Base-by-base conservation (phyloP, 2,329 filamentous ascomycete genomes). In the Penicillium capsulatum region DNA sequence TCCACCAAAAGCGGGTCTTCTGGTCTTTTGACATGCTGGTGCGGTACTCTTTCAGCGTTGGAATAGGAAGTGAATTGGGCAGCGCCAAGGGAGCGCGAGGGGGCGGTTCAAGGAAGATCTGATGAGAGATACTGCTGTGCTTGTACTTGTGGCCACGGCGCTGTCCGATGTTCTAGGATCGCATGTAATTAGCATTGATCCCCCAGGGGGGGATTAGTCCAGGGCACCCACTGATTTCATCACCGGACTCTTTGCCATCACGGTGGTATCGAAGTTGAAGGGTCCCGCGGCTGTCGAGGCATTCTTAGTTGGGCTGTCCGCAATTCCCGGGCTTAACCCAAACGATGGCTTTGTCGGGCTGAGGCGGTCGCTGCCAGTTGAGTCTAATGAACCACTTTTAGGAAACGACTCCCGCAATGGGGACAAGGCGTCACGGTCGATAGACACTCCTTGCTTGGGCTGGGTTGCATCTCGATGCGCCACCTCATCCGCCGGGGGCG, bases 131-230 rank as follows among this genome's bases (percentile, higher is more conserved):
- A 62, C 87, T 94, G 63, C 86, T 94, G 70, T 97, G 91, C 63
- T 96, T 95, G 75, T 98, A 98, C 64, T 92, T 89, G 71, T 98
- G 92, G 47, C 92, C 92, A 45, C 91, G 84, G 51, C 92, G 81
- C 66, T 95, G 87, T 48, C 90, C 90, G 48, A 96, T 80, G 54
- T 88, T 91, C 83, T 94, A 19, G 28, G 47, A 35, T 17, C 16
- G 40, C 38, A 54, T 36, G 61, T 49, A 28, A 20, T 54, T 54
- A 52, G 47, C 19, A 40, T n/a, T 11, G n/a, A n/a, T n/a, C n/a
- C n/a, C n/a, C n/a, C n/a, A n/a, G n/a, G n/a, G 13, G 10, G 15
- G 3, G n/a, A 8, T n/a, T 7, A 14, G 5, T 10, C 9, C n/a
- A 36, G 70, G 76, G 30, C 71, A 39, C 57, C 44, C 46, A 89